Percentiles rank a stretch among this genome's conserved stretches.
Evolutionary conservation across 2,329 filamentous ascomycete genomes (phyloP).

Genomic region (Volutella citrinella): DNA sequence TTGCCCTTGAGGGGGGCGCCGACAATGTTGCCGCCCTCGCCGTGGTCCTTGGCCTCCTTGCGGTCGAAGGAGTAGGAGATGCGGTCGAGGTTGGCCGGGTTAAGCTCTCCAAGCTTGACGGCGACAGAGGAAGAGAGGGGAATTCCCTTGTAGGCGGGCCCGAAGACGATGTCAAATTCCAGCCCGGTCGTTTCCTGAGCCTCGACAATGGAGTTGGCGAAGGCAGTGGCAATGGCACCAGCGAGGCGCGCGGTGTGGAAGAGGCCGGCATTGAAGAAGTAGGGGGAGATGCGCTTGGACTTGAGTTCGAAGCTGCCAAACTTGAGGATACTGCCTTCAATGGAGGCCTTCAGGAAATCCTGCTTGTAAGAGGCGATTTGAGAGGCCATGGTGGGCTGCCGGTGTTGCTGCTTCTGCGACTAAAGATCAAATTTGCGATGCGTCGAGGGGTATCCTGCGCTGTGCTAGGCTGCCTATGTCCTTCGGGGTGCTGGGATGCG

Average conservation of each 20-base stretch:
- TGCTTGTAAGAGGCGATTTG: constrained; percentile 64
- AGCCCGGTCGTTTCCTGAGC: constrained; percentile 41
- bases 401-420: too few relatives aligned
- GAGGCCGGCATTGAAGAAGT: constrained; percentile 96
- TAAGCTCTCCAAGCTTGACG: constrained; percentile 70
- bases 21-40: constrained; percentile 91
- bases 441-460: too few relatives aligned
- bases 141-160: constrained; percentile 95
- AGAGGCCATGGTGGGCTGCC: constrained; percentile 34
- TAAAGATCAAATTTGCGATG: too few relatives aligned
- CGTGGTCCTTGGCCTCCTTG: constrained; percentile 95
- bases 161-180: constrained; percentile 84
- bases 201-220: constrained; percentile 64
- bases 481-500: too few relatives aligned
- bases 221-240: constrained; percentile 74
- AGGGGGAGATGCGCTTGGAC: constrained; percentile 85
- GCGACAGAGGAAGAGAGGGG: constrained; percentile 78
- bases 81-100: constrained; percentile 61
- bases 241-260: constrained; percentile 82
- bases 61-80: constrained; percentile 89
- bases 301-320: constrained; percentile 89
- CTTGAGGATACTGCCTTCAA: constrained; percentile 67
- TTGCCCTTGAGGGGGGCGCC: constrained; percentile 82
- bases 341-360: constrained; percentile 67
- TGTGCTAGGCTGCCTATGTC: too few relatives aligned